Evolutionary conservation across 163 green algal genomes (phyloP).

Genomic region (Coccomyxa subellipsoidea): DNA sequence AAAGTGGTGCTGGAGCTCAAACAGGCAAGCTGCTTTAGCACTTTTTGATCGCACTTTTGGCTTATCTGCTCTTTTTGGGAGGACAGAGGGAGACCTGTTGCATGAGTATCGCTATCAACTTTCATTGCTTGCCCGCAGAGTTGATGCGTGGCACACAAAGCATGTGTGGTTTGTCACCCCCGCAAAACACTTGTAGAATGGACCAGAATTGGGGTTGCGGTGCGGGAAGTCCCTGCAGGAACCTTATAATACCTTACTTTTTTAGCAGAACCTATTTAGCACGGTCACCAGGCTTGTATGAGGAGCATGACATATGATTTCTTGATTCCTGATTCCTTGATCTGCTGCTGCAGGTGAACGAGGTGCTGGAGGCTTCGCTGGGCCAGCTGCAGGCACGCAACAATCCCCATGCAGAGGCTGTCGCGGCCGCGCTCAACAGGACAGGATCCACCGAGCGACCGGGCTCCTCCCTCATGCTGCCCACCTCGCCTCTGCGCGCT

Average conservation of each 20-base stretch:
- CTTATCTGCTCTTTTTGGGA: too few relatives aligned
- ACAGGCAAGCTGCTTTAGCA: slow-evolving; percentile 23
- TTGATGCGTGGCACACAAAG: too few relatives aligned
- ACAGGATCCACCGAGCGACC: slow-evolving; percentile 4
- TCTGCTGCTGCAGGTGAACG: slow-evolving; percentile 16
- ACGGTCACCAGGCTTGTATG: not conserved
- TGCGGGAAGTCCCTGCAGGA: too few relatives aligned
- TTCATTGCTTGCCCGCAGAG: too few relatives aligned
- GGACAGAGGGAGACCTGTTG: too few relatives aligned
- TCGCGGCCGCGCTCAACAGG: slow-evolving; percentile 17
- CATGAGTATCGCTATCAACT: too few relatives aligned
- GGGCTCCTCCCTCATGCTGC: not conserved
- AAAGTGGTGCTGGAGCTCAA: slow-evolving; percentile 39
- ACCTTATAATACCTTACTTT: too few relatives aligned
- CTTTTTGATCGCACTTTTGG: too few relatives aligned
- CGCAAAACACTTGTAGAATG: too few relatives aligned
- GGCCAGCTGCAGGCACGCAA: slow-evolving; percentile 27
- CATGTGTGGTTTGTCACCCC: too few relatives aligned
- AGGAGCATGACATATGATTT: not conserved
- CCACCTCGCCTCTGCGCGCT: not conserved
- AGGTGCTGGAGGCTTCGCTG: slow-evolving; percentile 15
- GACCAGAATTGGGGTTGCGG: too few relatives aligned
- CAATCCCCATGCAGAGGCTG: slow-evolving; percentile 16
- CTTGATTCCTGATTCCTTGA: not conserved
- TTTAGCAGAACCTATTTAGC: too few relatives aligned